Evolutionary conservation across 2,329 filamentous ascomycete genomes (phyloP), one percentile per base, ranked within the genome.

Genomic region (Claviceps pazoutovae): DNA sequence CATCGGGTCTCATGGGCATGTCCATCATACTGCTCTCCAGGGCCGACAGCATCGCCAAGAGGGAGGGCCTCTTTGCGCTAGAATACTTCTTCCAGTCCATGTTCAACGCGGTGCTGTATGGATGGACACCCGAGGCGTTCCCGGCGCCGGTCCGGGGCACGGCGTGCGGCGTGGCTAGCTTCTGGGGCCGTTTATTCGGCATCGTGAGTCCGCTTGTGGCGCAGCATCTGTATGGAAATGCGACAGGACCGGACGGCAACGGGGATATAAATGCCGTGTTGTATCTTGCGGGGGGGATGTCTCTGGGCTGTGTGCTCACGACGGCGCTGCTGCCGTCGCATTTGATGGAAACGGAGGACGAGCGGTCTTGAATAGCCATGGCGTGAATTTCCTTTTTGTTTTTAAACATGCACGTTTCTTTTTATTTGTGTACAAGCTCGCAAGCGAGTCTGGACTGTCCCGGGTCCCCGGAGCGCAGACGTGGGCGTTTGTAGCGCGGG

Each of bases 151-250:
- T 75, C 45, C 67, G 77, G 0, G 78, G 76, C 2, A 78, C 76
- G 0, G 78, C 78, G 0, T 75, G 73, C 56, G 78, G 79, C 0
- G 55, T 80, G 13, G 75, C 77, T 2, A 75, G 74, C 54, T 81
- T 79, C 58, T 80, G 75, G 75, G 78, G 78, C 1, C 62, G 78
- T 2, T 51, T 81, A 23, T 78, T 78, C 56, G 74, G 75, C 9
- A 80, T 82, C 45, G 70, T 81, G 16, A 76, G 74, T 39, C 78
- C 78, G 0, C 58, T 80, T 39, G 76, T 78, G 50, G 76, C 74
- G 4, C 72, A 77, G 56, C 65, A 65, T 42, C 46, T 73, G n/a
- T 65, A 70, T 39, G 62, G 67, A 0, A 51, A 57, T 30, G 57
- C 60, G 63, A 52, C 47, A 0, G 45, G 38, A 7, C 5, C 14